Percentiles rank a stretch among this genome's conserved stretches.
These are phyloP conservation scores for Corylus heterophylla DNA, from an alignment of 306 rosid genomes.

Conservation along the genomic window DNA sequence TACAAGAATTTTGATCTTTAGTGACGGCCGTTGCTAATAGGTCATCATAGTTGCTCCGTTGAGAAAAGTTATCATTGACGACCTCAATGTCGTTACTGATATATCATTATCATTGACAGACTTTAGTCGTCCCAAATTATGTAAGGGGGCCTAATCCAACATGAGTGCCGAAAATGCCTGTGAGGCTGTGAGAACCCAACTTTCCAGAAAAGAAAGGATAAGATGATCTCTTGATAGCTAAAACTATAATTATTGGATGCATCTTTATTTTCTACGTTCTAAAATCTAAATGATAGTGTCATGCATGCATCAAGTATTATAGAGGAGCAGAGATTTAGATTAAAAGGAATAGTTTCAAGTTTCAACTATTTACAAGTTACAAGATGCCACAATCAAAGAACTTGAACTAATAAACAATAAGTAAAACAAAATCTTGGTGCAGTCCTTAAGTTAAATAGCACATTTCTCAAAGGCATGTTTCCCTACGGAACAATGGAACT, in stretches of 20 bases:
- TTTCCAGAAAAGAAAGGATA: neutral
- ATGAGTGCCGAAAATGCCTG: neutral
- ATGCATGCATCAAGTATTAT: neutral
- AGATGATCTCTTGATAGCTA: neutral
- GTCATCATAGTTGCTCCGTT: too few relatives aligned
- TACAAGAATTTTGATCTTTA: too few relatives aligned
- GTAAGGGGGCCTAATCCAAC: too few relatives aligned
- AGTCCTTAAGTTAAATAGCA: slow-evolving; percentile 26
- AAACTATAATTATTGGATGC: neutral
- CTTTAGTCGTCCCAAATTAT: too few relatives aligned
- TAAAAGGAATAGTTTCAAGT: slow-evolving; percentile 26
- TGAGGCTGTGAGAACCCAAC: neutral
- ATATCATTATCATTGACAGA: too few relatives aligned
- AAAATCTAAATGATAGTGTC: slow-evolving; percentile 10
- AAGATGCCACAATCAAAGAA: slow-evolving; percentile 23
- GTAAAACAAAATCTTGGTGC: slow-evolving; percentile 29
- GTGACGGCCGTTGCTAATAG: too few relatives aligned
- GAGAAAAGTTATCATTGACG: too few relatives aligned
- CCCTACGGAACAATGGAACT: slow-evolving; percentile 12
- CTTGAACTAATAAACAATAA: slow-evolving; percentile 12
- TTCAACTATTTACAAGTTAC: slow-evolving; percentile 47
- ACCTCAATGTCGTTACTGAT: too few relatives aligned
- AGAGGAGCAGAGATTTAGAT: slow-evolving; percentile 15
- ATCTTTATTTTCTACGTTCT: neutral
- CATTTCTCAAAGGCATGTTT: slow-evolving; percentile 23